These are phyloP conservation scores for Tolypocladium tropicale DNA, from an alignment of 2,329 filamentous ascomycete genomes.

Conservation along the genomic window DNA sequence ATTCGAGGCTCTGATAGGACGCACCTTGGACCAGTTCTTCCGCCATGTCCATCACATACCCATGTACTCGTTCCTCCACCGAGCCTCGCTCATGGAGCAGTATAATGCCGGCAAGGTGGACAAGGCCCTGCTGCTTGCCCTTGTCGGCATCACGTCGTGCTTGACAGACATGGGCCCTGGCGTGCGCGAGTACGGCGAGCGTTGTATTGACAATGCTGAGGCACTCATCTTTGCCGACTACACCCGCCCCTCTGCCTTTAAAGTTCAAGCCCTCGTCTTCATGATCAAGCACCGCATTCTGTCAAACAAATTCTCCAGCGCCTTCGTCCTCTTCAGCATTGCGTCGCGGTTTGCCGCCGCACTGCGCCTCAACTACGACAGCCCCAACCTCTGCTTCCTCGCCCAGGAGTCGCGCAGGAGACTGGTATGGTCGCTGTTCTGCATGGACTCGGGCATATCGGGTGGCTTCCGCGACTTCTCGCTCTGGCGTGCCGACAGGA, in stretches of 20 bases:
- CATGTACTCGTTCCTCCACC: constrained; percentile 48
- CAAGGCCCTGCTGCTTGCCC: constrained; percentile 39
- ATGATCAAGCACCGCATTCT: constrained; percentile 35
- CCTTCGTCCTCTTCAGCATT: constrained; percentile 33
- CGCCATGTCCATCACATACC: constrained; percentile 49
- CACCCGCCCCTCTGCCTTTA: constrained; percentile 45
- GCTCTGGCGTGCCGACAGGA: constrained; percentile 29
- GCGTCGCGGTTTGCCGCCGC: constrained; percentile 32
- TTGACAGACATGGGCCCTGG: constrained; percentile 44
- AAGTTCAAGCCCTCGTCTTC: constrained; percentile 37
- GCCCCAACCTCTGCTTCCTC: constrained; percentile 26
- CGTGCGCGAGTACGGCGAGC: constrained; percentile 40
- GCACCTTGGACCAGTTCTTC: constrained; percentile 47
- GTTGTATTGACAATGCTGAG: constrained; percentile 45
- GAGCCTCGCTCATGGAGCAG: constrained; percentile 48
- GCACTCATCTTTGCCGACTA: constrained; percentile 40
- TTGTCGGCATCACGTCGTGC: constrained; percentile 45
- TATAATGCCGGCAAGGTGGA: constrained; percentile 48
- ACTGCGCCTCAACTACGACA: constrained; percentile 32
- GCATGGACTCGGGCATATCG: constrained; percentile 30
- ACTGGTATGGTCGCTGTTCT: constrained; percentile 34
- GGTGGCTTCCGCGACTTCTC: constrained; percentile 33
- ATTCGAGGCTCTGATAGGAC: constrained; percentile 38
- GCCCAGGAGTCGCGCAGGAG: constrained; percentile 31
- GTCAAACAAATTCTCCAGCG: constrained; percentile 30